phyloP scores from a whole-genome alignment of 1,139 yeast species.

The Saccharomyces uvarum region DNA sequence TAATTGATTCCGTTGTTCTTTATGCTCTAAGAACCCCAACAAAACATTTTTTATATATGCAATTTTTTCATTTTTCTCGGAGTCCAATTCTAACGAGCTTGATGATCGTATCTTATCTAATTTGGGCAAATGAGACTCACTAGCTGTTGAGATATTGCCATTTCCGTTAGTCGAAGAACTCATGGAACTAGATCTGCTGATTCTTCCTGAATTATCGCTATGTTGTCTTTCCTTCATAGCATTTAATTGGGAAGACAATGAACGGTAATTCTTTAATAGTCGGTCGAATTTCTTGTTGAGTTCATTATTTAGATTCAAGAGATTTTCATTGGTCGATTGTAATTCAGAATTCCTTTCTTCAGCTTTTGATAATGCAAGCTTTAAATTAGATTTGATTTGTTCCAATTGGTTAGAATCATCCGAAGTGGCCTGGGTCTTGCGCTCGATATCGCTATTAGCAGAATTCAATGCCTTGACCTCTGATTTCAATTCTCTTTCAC shows the following conservation, averaged over 20 bases:
- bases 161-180: slow-evolving; percentile 13
- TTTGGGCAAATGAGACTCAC: slow-evolving; percentile 8
- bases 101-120: slow-evolving; percentile 9
- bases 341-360: slow-evolving; percentile 47
- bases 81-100: slow-evolving; percentile 18
- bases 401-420: slow-evolving; percentile 29
- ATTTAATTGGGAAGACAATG: slow-evolving; percentile 49
- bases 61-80: slow-evolving; percentile 38
- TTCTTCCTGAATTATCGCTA: slow-evolving; percentile 19
- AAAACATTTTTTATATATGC: slow-evolving; percentile 83
- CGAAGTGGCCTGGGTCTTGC: slow-evolving; percentile 20
- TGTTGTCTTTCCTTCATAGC: slow-evolving; percentile 31
- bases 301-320: slow-evolving; percentile 64
- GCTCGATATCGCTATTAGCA: slow-evolving; percentile 22
- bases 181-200: slow-evolving; percentile 23
- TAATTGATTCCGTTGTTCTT: slow-evolving; percentile 78
- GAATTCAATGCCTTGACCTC: slow-evolving; percentile 26
- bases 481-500: slow-evolving; percentile 36
- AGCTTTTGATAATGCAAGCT: slow-evolving; percentile 45
- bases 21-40: slow-evolving; percentile 82
- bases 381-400: slow-evolving; percentile 37
- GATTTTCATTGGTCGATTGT: slow-evolving; percentile 48
- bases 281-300: slow-evolving; percentile 56
- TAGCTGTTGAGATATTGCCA: slow-evolving; percentile 1
- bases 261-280: slow-evolving; percentile 57